Base-by-base conservation (phyloP, 2,329 filamentous ascomycete genomes). In the Aspergillus piperis region DNA sequence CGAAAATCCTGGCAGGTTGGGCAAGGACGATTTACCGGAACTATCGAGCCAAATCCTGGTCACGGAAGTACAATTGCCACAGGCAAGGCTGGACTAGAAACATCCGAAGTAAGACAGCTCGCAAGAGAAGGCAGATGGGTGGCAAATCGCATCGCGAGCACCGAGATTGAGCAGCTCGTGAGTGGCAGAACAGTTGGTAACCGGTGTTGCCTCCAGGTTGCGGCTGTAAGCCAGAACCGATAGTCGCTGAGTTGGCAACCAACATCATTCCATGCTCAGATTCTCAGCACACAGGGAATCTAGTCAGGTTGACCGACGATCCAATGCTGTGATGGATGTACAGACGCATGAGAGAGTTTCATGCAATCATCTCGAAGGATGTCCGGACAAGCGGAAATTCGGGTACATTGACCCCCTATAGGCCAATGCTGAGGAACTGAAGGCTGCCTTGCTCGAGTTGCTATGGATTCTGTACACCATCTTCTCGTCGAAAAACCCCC, bases 231-330 rank as follows among this genome's bases (percentile, higher is more conserved):
- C 65, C 61, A 60, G 54, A 48, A 56, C 62, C 49, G 66, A 58
- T 64, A 64, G 58, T 67, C 63, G 61, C 64, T 66, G 68, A 71
- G 66, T 71, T 72, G 70, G 68, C 72, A 71, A 68, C 67, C 64
- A 66, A 68, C 61, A 66, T 63, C 49, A 62, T 62, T 61, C 53
- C 65, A 69, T 70, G 63, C 60, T 64, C 57, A 47, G 57, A 48
- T 58, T 27, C 53, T 62, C 62, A 62, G 48, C 64, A 59, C 50
- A 54, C 49, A 60, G 59, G 60, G 64, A 64, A 59, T 64, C 30
- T 59, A 61, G 62, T 64, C 58, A 64, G 59, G 62, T 60, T 44
- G 59, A 25, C 67, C 64, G 68, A 64, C 53, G 62, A 70, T 69
- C 67, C 49, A 64, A 64, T 62, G 57, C 64, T 59, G 62, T 64